Conservation (phyloP, 116 monocot species). For the Zostera marina region DNA sequence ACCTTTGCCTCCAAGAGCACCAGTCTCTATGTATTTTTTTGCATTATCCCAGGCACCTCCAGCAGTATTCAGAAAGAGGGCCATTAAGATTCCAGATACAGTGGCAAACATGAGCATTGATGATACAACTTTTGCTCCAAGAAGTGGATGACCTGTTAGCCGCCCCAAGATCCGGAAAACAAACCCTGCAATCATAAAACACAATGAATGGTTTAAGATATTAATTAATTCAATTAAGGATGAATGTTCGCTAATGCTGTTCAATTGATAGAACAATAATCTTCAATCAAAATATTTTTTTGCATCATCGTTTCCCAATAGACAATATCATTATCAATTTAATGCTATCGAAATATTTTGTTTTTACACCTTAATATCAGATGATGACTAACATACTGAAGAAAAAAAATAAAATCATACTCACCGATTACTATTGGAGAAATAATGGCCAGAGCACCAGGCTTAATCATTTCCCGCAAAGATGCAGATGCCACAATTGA, state of each 20-base stretch:
- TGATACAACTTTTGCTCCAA: conserved; percentile 97
- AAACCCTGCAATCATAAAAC: conserved; percentile 33
- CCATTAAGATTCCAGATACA: conserved; percentile 93
- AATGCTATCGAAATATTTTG: no score
- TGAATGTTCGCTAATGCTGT: neutral
- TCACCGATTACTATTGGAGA: conserved; percentile 78
- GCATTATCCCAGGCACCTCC: conserved; percentile 99
- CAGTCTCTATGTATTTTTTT: conserved; percentile 97
- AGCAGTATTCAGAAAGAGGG: conserved; percentile 90
- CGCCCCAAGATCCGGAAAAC: conserved; percentile 73
- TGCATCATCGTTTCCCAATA: no score
- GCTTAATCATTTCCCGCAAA: conserved; percentile 96
- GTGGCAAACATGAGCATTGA: conserved; percentile 99
- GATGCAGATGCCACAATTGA: conserved; percentile 98
- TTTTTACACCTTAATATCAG: no score
- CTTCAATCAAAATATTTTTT: no score
- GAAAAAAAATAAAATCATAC: conserved; percentile 3
- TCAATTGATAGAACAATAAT: no score
- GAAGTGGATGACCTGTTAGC: conserved; percentile 67
- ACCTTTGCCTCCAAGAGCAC: conserved; percentile 97
- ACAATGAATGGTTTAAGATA: conserved; percentile 1
- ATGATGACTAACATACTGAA: neutral
- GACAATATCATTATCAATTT: no score
- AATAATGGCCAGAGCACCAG: conserved; percentile 84
- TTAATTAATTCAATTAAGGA: neutral